Evolutionary conservation across 352 stramenopile genomes (phyloP), one percentile per base, ranked within the genome.

Genomic region (Pythium scleroteichum): DNA sequence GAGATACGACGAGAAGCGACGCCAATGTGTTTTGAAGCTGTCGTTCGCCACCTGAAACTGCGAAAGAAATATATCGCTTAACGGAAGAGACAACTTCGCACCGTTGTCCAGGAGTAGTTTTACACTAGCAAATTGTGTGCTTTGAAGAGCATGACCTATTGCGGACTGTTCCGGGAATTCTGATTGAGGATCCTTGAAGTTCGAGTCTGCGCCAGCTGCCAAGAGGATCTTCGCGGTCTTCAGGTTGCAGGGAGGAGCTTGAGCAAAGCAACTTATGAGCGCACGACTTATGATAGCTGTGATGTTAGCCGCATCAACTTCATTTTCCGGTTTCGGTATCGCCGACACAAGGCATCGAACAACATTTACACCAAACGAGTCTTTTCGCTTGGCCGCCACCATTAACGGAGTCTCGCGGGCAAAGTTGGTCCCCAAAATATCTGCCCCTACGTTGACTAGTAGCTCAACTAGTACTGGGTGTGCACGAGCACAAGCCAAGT

Each of bases 61-160:
- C 2, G 54, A 56, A 22, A 87, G 44, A 57, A 85, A 84, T 1
- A 44, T 49, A 53, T 87, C 69, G 2, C 51, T 59, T 4, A 73
- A 64, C 0, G 39, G 26, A 1, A 73, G 24, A 10, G 67, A 76
- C 4, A 87, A 32, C 6, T 10, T 59, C 3, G 69, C 76, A 14
- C 74, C 76, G 24, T 84, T 46, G 19, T 84, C 65, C 10, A 82
- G 32, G 4, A 87, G 55, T 2, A 87, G 38, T 14, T 81, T 76
- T 7, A 81, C 69, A 32, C 35, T 60, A 9, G 64, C 44, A 44
- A 73, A 72, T 44, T 87, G 71, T 26, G 63, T 63, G 16, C 55
- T 70, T 3, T 71, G 49, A 24, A 88, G 64, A 2, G 75, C 70
- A 24, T 70, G 59, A 6, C 49, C 46, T 35, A 88, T 60, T 7